A percentile compares a stretch with the other conserved stretches of the same genome.
Evolutionary conservation across 192 early-diverging fungal genomes (phyloP).

Genomic region (Globomyces pollinis-pini): DNA sequence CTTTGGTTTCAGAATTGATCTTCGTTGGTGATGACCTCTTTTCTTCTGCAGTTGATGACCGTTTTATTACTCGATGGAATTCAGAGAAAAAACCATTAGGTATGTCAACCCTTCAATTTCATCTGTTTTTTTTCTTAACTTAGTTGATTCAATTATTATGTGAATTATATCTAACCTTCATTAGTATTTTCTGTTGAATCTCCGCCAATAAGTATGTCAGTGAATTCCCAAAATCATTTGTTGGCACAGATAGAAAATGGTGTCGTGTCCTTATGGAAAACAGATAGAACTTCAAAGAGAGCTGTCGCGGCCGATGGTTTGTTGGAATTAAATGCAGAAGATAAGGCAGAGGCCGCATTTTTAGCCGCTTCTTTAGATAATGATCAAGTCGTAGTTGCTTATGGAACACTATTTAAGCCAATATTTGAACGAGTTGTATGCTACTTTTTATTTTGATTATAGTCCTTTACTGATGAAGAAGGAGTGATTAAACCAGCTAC

Average conservation of each 20-base stretch:
- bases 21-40: slow-evolving; percentile 14
- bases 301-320: background rate
- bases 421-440: slow-evolving; percentile 30
- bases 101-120: background rate
- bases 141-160: too few species aligned
- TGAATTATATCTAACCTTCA: too few species aligned
- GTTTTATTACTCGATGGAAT: slow-evolving; percentile 32
- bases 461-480: slow-evolving; percentile 12
- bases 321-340: background rate
- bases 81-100: slow-evolving; percentile 29
- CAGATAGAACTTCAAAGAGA: background rate
- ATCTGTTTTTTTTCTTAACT: too few species aligned
- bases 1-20: slow-evolving; percentile 10
- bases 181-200: too few species aligned
- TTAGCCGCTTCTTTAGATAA: slow-evolving; percentile 8
- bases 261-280: slow-evolving; percentile 21
- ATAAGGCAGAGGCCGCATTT: background rate
- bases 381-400: too few species aligned
- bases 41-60: slow-evolving; percentile 30
- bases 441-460: background rate
- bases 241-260: too few species aligned
- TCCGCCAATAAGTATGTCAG: too few species aligned
- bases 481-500: background rate
- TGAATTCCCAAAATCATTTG: too few species aligned
- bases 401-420: slow-evolving; percentile 24